Evolutionary conservation across 2,329 filamentous ascomycete genomes (phyloP).

Genomic region (Microcyclosporella mali): DNA sequence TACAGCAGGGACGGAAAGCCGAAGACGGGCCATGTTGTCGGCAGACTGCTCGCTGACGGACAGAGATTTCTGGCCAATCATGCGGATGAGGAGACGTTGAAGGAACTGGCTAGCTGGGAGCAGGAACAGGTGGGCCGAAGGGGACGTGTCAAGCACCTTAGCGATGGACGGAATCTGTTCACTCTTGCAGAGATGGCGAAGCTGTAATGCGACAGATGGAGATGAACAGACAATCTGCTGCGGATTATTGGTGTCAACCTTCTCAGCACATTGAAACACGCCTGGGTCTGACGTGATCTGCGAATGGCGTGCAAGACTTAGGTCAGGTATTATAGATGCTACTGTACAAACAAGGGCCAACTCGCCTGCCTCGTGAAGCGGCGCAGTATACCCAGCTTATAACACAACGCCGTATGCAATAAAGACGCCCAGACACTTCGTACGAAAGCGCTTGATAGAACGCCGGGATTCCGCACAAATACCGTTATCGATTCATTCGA

Average conservation of each 20-base stretch:
- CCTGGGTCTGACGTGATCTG: background rate
- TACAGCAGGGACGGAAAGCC: conserved; percentile 49
- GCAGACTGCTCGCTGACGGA: conserved; percentile 42
- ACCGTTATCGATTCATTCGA: background rate
- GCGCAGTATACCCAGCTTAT: too few species aligned
- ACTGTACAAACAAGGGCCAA: too few species aligned
- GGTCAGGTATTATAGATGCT: too few species aligned
- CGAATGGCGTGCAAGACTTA: background rate
- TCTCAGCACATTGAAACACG: too few species aligned
- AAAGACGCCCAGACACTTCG: too few species aligned
- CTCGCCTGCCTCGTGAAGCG: too few species aligned
- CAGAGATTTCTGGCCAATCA: conserved; percentile 54
- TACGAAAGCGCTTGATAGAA: too few species aligned
- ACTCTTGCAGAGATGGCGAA: conserved; percentile 17
- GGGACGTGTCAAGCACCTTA: conserved; percentile 39
- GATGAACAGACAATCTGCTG: too few species aligned
- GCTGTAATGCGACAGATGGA: conserved; percentile 5
- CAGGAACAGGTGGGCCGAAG: conserved; percentile 46
- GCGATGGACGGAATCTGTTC: conserved; percentile 38
- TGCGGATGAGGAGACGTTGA: conserved; percentile 45
- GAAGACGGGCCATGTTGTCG: conserved; percentile 46
- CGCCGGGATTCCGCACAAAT: too few species aligned
- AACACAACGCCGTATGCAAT: too few species aligned
- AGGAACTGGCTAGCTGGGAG: conserved; percentile 37
- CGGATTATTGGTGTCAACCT: too few species aligned